Conservation (phyloP, 2,329 filamentous ascomycete species). For the Fusarium pilosicola region DNA sequence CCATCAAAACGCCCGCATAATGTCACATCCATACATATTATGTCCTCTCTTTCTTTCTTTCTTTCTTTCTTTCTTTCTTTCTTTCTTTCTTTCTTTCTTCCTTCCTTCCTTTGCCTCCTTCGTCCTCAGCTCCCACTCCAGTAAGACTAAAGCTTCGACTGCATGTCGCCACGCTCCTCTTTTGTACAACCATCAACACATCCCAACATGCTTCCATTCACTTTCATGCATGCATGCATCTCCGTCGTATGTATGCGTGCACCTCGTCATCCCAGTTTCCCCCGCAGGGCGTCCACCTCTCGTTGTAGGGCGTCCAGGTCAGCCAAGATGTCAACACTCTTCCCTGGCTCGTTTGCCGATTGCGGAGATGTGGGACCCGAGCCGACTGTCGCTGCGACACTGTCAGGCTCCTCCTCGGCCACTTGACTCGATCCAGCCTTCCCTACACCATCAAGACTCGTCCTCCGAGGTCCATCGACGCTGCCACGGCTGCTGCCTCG, state of each 20-base stretch:
- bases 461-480: conserved; percentile 50
- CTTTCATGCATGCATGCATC: not conserved
- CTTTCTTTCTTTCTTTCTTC: not conserved
- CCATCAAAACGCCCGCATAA: conserved; percentile 34
- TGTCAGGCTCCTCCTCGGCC: conserved; percentile 28
- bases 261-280: conserved; percentile 44
- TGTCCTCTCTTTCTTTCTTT: not conserved
- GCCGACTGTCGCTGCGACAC: conserved; percentile 3
- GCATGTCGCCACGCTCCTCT: conserved; percentile 15
- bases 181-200: conserved; percentile 15
- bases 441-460: conserved; percentile 47
- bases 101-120: not conserved
- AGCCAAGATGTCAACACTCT: conserved; percentile 71
- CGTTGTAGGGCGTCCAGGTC: conserved; percentile 77
- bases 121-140: conserved; percentile 9
- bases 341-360: conserved; percentile 41
- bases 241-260: not conserved
- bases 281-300: conserved; percentile 75
- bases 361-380: conserved; percentile 30
- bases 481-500: conserved; percentile 59
- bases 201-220: conserved; percentile 1
- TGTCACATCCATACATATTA: conserved; percentile 23
- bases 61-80: not conserved
- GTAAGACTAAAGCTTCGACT: conserved; percentile 13
- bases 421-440: conserved; percentile 27